Evolutionary conservation across 352 stramenopile species (phyloP), one percentile per base, ranked within the genome.

Genomic region (Pythium phragmitis): DNA sequence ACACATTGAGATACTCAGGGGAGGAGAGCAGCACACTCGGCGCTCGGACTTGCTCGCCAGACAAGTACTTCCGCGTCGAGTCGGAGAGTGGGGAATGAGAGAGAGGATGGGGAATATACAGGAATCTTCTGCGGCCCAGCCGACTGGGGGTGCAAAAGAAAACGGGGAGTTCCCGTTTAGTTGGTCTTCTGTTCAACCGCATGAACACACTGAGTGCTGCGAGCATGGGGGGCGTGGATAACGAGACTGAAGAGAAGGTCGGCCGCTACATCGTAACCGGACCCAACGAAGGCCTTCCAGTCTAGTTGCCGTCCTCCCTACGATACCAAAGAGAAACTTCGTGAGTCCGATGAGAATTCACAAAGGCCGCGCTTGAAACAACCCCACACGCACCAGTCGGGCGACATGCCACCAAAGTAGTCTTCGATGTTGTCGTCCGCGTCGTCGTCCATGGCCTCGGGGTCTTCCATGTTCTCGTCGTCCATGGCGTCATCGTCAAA

Each of bases 391-490:
- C 80, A 94, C 83, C 83, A 94, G 72, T 94, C 85, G 39, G 79
- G 76, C 3, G 85, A 89, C 83, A 94, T 94, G 72, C 82, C 85
- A 54, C 82, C 85, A 54, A 92, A 92, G 75, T 92, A 91, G 68
- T 92, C 85, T 50, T 92, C 86, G 64, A 89, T 80, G 21, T 67
- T 82, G 61, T 92, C 86, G 65, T 94, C 83, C 41, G 60, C 75
- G 61, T 96, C 87, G 54, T 93, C 87, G 46, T 94, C 83, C 66
- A 80, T 80, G 37, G 66, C 70, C 21, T 79, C 70, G 2, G 75
- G 70, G 53, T 90, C 82, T 14, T 94, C 82, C 80, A 91, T 92
- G 53, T 74, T 85, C 67, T 94, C 87, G 59, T 96, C 87, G 51
- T 94, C 85, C 65, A 90, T 79, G 45, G 80, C 70, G 53, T 85